Percentiles rank a stretch among this genome's conserved stretches.
Evolutionary conservation across 2,329 filamentous ascomycete species (phyloP).

Genomic region (Didymellaceae sp.): DNA sequence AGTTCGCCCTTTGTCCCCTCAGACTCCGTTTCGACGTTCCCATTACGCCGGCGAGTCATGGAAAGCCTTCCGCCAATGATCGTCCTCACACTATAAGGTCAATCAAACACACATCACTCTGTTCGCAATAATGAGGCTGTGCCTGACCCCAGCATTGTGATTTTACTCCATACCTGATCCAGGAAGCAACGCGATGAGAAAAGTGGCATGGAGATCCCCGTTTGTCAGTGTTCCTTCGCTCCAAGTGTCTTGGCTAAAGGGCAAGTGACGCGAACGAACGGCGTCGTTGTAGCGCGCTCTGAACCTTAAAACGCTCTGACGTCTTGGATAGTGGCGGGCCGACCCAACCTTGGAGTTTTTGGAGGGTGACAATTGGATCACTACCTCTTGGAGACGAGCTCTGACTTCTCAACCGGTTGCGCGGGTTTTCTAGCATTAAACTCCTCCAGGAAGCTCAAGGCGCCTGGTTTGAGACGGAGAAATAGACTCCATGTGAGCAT

Average conservation of each 20-base stretch:
- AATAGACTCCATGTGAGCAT: slow-evolving; percentile 9
- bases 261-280: slow-evolving; percentile 14
- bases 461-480: slow-evolving; percentile 3
- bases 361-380: slow-evolving; percentile 5
- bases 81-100: slow-evolving; percentile 9
- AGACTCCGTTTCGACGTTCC: not conserved
- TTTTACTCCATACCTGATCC: not conserved
- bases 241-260: not conserved
- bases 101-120: slow-evolving; percentile 13
- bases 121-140: slow-evolving; percentile 3
- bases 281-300: slow-evolving; percentile 2
- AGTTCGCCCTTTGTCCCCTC: not conserved
- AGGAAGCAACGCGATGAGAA: not conserved
- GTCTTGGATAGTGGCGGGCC: slow-evolving; percentile 16
- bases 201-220: slow-evolving; percentile 7
- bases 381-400: not conserved
- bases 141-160: slow-evolving; percentile 1
- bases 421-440: not conserved
- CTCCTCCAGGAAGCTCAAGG: slow-evolving; percentile 9
- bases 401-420: slow-evolving; percentile 12
- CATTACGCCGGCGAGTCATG: slow-evolving; percentile 6
- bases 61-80: slow-evolving; percentile 1
- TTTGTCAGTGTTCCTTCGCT: slow-evolving; percentile 11
- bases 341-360: slow-evolving; percentile 10
- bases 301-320: slow-evolving; percentile 12